Percentiles rank a stretch among this genome's conserved stretches.
These are phyloP conservation scores for Leersia perrieri DNA, from an alignment of 176 grass and related monocot species.

Conservation along the genomic window DNA sequence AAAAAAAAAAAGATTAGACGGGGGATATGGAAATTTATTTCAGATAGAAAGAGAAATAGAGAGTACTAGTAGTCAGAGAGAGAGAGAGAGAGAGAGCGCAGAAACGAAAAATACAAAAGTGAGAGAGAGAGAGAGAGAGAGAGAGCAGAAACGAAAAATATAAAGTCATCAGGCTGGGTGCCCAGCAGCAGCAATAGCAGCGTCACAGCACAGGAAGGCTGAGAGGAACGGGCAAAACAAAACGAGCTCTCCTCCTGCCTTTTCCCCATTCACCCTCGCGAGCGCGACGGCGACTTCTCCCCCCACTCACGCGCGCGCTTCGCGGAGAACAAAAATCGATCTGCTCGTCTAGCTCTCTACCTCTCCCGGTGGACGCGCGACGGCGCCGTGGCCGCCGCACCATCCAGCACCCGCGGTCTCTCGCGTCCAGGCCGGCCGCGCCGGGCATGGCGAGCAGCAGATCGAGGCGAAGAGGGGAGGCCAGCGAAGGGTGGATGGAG, in stretches of 20 bases:
- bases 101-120: too few species aligned
- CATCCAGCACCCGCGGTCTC: not conserved
- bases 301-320: not conserved
- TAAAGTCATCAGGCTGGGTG: slow-evolving; percentile 9
- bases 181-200: not conserved
- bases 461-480: slow-evolving; percentile 45
- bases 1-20: too few species aligned
- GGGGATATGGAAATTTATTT: slow-evolving; percentile 10
- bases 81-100: slow-evolving; percentile 2
- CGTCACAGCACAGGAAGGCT: not conserved
- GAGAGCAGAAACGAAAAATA: slow-evolving; percentile 16
- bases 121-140: slow-evolving; percentile 5
- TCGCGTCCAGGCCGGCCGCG: too few species aligned
- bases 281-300: not conserved
- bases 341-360: slow-evolving; percentile 36
- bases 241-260: not conserved
- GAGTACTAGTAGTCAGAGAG: not conserved
- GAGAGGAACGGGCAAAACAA: slow-evolving; percentile 18
- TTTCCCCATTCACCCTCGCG: slow-evolving; percentile 17
- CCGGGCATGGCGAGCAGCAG: slow-evolving; percentile 42
- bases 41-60: not conserved
- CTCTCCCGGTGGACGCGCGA: slow-evolving; percentile 35
- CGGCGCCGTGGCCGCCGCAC: not conserved
- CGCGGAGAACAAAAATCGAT: not conserved
- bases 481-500: slow-evolving; percentile 14